Conservation (phyloP, 768 basidiomycete genomes). For the Wakefieldia striispora region DNA sequence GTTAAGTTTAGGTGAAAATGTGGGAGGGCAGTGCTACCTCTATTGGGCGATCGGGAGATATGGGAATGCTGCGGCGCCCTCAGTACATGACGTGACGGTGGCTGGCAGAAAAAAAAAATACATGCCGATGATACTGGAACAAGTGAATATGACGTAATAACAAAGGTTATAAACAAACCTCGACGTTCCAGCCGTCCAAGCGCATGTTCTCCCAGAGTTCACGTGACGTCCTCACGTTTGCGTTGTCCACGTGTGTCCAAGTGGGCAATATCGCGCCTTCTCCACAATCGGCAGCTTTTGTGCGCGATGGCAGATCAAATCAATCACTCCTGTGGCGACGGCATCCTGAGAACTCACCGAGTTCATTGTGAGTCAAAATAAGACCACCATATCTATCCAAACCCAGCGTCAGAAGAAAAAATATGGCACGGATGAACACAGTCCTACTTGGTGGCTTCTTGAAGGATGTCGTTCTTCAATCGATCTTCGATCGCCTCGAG, state of each 20-base stretch:
- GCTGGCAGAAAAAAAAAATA: conserved; percentile 4
- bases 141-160: conserved; percentile 9
- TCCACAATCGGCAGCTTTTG: conserved; percentile 53
- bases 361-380: conserved; percentile 90
- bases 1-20: neutral
- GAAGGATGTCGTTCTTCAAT: conserved; percentile 86
- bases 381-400: conserved; percentile 76
- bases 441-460: conserved; percentile 68
- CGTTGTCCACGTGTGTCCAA: conserved; percentile 87
- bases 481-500: conserved; percentile 90
- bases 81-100: conserved; percentile 2
- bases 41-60: conserved; percentile 87
- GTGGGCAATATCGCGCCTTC: conserved; percentile 85
- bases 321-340: neutral
- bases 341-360: conserved; percentile 46
- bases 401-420: conserved; percentile 8
- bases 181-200: conserved; percentile 86
- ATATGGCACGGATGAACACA: neutral
- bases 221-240: conserved; percentile 80
- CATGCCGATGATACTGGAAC: conserved; percentile 73
- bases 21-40: conserved; percentile 50
- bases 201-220: conserved; percentile 85
- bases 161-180: conserved; percentile 42
- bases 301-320: conserved; percentile 4
- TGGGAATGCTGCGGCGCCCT: conserved; percentile 69